Evolutionary conservation across 441 rosid genomes (phyloP).

Genomic region (Erodium chrysanthum): DNA sequence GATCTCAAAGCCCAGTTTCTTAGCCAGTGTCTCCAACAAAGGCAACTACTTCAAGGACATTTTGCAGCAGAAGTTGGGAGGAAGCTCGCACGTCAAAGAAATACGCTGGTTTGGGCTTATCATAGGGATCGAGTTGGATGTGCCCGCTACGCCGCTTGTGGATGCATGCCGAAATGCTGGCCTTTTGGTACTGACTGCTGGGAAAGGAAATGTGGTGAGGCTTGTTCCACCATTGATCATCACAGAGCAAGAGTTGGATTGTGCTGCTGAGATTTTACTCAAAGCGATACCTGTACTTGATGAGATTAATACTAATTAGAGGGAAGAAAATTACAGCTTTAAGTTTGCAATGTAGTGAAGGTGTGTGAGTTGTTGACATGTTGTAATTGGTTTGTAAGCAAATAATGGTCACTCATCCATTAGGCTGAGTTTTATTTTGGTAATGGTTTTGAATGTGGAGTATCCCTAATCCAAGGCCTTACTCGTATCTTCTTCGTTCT

Average conservation of each 20-base stretch:
- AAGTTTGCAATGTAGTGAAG: not conserved
- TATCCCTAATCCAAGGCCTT: too few species aligned
- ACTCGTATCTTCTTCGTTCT: too few species aligned
- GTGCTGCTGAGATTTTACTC: slow-evolving; percentile 45
- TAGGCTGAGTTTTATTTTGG: not conserved
- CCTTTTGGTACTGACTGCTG: slow-evolving; percentile 65
- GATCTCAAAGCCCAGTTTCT: slow-evolving; percentile 54
- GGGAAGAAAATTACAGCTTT: slow-evolving; percentile 2
- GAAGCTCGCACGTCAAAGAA: slow-evolving; percentile 62
- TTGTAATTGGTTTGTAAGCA: slow-evolving; percentile 10
- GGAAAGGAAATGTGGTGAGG: slow-evolving; percentile 79
- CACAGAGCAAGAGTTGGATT: slow-evolving; percentile 49
- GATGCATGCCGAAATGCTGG: slow-evolving; percentile 72
- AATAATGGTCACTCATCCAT: not conserved
- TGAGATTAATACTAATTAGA: slow-evolving; percentile 15
- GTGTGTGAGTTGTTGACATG: not conserved
- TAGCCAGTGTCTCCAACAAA: slow-evolving; percentile 50
- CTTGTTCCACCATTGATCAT: slow-evolving; percentile 72
- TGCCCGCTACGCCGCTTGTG: slow-evolving; percentile 48
- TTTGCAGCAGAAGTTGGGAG: slow-evolving; percentile 43
- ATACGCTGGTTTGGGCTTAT: slow-evolving; percentile 75
- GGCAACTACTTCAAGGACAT: slow-evolving; percentile 49
- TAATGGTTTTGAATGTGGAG: not conserved
- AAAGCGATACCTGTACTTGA: slow-evolving; percentile 37
- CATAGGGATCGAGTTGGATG: slow-evolving; percentile 64